Percentiles rank a stretch among this genome's conserved stretches.
phyloP scores from a whole-genome alignment of 2,329 filamentous ascomycete genomes.

The Epichloe baconii region DNA sequence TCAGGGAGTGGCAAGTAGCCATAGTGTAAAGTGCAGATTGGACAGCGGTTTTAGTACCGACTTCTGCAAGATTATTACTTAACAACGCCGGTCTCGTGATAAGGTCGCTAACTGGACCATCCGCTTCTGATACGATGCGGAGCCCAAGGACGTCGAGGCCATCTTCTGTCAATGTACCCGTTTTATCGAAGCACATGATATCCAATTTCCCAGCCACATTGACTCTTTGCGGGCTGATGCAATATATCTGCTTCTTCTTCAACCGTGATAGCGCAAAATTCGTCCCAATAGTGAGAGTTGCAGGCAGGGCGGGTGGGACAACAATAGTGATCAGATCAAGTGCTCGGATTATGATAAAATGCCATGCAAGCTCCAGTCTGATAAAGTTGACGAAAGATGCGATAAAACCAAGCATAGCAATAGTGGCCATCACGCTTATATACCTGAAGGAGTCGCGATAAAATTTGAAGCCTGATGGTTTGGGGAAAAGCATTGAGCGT shows the following conservation, averaged over 20 bases:
- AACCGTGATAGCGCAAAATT: conserved; percentile 84
- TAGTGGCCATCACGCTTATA: conserved; percentile 86
- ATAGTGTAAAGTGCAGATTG: conserved; percentile 75
- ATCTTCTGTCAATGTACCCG: conserved; percentile 94
- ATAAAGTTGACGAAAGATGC: conserved; percentile 92
- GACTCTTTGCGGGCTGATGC: conserved; percentile 92
- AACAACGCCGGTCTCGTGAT: conserved; percentile 38
- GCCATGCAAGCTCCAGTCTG: conserved; percentile 69
- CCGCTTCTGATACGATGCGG: conserved; percentile 55
- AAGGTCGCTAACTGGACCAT: conserved; percentile 59
- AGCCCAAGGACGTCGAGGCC: conserved; percentile 88
- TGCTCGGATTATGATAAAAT: conserved; percentile 81
- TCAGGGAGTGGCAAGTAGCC: conserved; percentile 91
- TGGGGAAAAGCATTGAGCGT: conserved; percentile 96
- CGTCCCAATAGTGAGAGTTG: conserved; percentile 89
- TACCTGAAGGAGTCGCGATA: conserved; percentile 96
- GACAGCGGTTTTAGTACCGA: conserved; percentile 6
- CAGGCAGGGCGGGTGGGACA: conserved; percentile 85
- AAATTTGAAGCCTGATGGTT: conserved; percentile 96
- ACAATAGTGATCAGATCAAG: conserved; percentile 96
- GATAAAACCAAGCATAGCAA: conserved; percentile 77
- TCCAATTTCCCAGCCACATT: conserved; percentile 95
- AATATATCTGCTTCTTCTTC: conserved; percentile 86
- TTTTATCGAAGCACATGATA: conserved; percentile 97
- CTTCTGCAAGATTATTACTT: background rate